Evolutionary conservation across 176 grass and related monocot species (phyloP).

Genomic region (Oryza australiensis): DNA sequence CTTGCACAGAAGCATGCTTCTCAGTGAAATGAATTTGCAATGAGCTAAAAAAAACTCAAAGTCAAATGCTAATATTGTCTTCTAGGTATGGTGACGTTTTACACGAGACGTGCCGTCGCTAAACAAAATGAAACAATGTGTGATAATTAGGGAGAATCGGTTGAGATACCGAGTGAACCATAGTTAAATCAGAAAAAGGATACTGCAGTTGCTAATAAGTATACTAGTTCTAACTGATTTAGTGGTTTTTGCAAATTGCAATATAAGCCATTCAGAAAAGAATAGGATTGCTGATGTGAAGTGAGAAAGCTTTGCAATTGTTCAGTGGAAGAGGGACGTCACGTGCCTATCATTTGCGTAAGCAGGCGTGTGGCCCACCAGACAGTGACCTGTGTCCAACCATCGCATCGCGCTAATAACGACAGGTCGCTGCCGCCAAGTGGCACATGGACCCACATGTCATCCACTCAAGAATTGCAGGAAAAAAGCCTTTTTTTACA

Average conservation of each 20-base stretch:
- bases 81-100: too few species aligned
- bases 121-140: too few species aligned
- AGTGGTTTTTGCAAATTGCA: too few species aligned
- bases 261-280: background rate
- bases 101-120: too few species aligned
- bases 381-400: background rate
- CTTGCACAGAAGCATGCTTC: background rate
- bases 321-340: background rate
- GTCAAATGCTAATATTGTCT: background rate
- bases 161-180: too few species aligned
- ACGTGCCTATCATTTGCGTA: background rate
- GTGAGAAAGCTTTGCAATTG: too few species aligned
- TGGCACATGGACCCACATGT: constrained; percentile 7
- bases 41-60: background rate
- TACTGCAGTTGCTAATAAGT: background rate
- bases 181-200: background rate
- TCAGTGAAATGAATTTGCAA: background rate
- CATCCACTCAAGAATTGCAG: background rate
- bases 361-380: background rate
- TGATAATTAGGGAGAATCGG: too few species aligned
- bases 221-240: background rate
- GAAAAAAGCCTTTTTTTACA: background rate
- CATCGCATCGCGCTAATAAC: background rate
- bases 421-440: background rate
- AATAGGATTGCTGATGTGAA: too few species aligned